Percentiles rank a stretch among this genome's conserved stretches.
Conservation (phyloP, 2,329 filamentous ascomycete species). For the Alternaria viburni region DNA sequence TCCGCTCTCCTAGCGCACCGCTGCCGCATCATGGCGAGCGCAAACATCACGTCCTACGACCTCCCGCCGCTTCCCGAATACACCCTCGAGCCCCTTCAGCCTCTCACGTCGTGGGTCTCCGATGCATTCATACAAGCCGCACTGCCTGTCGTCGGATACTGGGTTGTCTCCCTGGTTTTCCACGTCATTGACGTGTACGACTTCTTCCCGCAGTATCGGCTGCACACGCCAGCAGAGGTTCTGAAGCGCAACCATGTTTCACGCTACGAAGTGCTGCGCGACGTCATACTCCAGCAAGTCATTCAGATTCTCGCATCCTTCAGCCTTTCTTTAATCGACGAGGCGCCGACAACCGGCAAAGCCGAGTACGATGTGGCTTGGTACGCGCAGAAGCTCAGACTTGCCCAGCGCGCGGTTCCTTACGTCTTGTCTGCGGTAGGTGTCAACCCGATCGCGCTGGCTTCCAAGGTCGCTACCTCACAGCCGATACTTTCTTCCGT, state of each 20-base stretch:
- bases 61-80: slow-evolving; percentile 89
- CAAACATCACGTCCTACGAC: slow-evolving; percentile 58
- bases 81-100: slow-evolving; percentile 70
- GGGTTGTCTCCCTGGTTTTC: slow-evolving; percentile 83
- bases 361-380: slow-evolving; percentile 86
- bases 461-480: slow-evolving; percentile 73
- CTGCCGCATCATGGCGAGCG: slow-evolving; percentile 50
- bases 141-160: slow-evolving; percentile 84
- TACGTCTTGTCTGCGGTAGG: slow-evolving; percentile 73
- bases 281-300: slow-evolving; percentile 89
- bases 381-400: slow-evolving; percentile 83
- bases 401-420: slow-evolving; percentile 81
- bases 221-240: slow-evolving; percentile 94
- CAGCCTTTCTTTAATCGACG: slow-evolving; percentile 73
- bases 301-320: slow-evolving; percentile 80
- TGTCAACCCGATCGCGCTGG: slow-evolving; percentile 75
- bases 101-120: slow-evolving; percentile 77
- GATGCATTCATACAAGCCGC: slow-evolving; percentile 81
- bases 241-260: slow-evolving; percentile 84
- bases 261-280: slow-evolving; percentile 83
- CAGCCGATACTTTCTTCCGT: slow-evolving; percentile 77
- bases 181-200: slow-evolving; percentile 86
- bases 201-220: slow-evolving; percentile 85
- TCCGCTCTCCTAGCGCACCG: slow-evolving; percentile 5
- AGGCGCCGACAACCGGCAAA: slow-evolving; percentile 74